Evolutionary conservation across 192 early-diverging fungal species (phyloP).

Genomic region (Linderina pennispora): DNA sequence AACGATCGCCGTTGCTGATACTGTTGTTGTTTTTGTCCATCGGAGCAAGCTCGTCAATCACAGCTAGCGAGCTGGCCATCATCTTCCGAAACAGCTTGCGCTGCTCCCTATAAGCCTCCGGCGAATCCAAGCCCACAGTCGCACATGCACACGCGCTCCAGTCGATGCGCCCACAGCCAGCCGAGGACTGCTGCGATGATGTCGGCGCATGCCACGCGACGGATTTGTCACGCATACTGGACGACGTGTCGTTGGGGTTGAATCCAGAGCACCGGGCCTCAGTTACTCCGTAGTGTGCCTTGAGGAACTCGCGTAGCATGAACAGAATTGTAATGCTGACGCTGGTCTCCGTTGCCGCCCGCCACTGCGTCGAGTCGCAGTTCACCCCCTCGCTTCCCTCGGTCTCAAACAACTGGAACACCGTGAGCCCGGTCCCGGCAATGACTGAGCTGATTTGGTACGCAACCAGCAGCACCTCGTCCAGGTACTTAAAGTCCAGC

Average conservation of each 20-base stretch:
- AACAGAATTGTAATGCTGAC: conserved; percentile 59
- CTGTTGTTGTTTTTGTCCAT: background rate
- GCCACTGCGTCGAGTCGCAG: conserved; percentile 2
- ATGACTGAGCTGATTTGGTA: conserved; percentile 68
- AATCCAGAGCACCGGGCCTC: conserved; percentile 49
- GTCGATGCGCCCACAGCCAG: conserved; percentile 39
- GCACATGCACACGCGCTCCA: conserved; percentile 35
- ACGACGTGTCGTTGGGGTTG: conserved; percentile 44
- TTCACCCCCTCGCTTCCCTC: conserved; percentile 3
- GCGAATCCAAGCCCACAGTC: conserved; percentile 27
- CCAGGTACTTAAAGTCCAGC: conserved; percentile 71
- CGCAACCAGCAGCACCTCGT: conserved; percentile 74
- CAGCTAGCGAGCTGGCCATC: conserved; percentile 36
- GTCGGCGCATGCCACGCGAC: conserved; percentile 41
- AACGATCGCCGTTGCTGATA: background rate
- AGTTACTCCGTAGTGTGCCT: conserved; percentile 49
- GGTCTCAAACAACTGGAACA: conserved; percentile 45
- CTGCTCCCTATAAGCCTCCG: conserved; percentile 21
- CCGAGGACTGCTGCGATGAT: too few relatives aligned
- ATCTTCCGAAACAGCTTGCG: conserved; percentile 22
- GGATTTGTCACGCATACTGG: conserved; percentile 51
- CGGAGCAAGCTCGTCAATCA: too few relatives aligned
- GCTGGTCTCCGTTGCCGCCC: conserved; percentile 47
- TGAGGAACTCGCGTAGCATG: conserved; percentile 57
- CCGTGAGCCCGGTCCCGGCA: conserved; percentile 60